phyloP scores from a whole-genome alignment of 257 asterid genomes.

The Penstemon barbatus region DNA sequence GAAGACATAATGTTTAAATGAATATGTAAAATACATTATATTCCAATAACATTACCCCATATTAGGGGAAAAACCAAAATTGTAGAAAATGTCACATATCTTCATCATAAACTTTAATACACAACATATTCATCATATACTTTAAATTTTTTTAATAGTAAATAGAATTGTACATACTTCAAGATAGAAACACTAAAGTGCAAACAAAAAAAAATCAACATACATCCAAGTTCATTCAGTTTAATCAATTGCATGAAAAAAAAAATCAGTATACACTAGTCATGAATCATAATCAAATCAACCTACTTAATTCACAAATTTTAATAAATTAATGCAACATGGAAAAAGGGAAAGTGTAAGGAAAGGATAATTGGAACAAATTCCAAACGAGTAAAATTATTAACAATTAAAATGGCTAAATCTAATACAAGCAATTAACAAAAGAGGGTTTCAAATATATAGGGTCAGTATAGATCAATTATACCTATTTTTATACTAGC shows the following conservation, averaged over 20 bases:
- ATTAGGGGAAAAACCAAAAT: constrained; percentile 18
- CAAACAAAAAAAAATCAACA: not conserved
- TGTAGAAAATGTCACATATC: not conserved
- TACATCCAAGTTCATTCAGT: not conserved
- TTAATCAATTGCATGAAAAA: not conserved
- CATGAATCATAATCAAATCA: not conserved
- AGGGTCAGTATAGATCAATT: not conserved
- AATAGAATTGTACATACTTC: not conserved
- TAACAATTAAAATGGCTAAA: not conserved
- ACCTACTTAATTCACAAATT: not conserved
- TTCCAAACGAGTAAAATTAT: not conserved
- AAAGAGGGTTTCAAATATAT: not conserved
- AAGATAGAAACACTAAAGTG: not conserved
- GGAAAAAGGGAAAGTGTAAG: not conserved
- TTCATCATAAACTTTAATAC: not conserved
- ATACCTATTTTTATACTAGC: not conserved
- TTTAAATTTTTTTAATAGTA: not conserved
- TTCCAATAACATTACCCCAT: not conserved
- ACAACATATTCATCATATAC: not conserved
- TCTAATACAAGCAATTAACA: not conserved
- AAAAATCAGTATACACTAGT: too few species aligned
- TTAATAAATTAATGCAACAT: not conserved
- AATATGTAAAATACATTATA: not conserved
- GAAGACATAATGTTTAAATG: constrained; percentile 1
- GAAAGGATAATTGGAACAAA: not conserved